Evolutionary conservation across 352 stramenopile species (phyloP).

Genomic region (Phytophthora megakarya): DNA sequence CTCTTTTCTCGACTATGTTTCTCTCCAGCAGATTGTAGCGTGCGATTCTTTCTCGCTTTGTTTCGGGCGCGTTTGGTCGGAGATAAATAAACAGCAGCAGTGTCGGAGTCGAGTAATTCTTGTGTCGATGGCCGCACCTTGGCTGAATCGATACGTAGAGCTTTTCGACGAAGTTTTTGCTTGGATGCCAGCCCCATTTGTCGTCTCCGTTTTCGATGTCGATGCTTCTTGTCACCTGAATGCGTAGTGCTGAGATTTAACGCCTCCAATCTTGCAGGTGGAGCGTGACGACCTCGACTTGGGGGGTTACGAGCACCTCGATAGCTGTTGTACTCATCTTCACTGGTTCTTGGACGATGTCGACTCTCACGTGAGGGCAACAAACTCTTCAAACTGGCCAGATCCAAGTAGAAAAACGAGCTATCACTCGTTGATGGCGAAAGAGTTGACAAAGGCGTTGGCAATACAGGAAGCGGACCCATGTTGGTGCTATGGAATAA

Average conservation of each 20-base stretch:
- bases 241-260: constrained; percentile 30
- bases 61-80: constrained; percentile 4
- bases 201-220: constrained; percentile 17
- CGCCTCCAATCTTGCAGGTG: constrained; percentile 49
- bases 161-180: constrained; percentile 46
- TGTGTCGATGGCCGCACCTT: constrained; percentile 39
- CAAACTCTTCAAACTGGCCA: constrained; percentile 66
- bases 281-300: constrained; percentile 25
- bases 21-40: constrained; percentile 4
- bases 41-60: constrained; percentile 28
- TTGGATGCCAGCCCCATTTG: constrained; percentile 16
- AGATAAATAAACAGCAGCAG: constrained; percentile 17
- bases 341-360: constrained; percentile 30
- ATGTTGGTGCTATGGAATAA: constrained; percentile 71
- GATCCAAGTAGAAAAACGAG: constrained; percentile 72
- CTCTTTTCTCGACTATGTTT: constrained; percentile 3
- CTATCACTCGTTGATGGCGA: constrained; percentile 27
- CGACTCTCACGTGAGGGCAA: constrained; percentile 36
- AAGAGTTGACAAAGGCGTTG: constrained; percentile 19
- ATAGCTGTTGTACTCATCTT: constrained; percentile 24
- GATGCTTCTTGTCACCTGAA: constrained; percentile 2
- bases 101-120: constrained; percentile 19
- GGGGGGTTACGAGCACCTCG: not conserved
- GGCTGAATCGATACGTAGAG: constrained; percentile 45
- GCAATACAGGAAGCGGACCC: constrained; percentile 26